Evolutionary conservation across 768 basidiomycete genomes (phyloP).

Genomic region (Pulveroboletus frians): DNA sequence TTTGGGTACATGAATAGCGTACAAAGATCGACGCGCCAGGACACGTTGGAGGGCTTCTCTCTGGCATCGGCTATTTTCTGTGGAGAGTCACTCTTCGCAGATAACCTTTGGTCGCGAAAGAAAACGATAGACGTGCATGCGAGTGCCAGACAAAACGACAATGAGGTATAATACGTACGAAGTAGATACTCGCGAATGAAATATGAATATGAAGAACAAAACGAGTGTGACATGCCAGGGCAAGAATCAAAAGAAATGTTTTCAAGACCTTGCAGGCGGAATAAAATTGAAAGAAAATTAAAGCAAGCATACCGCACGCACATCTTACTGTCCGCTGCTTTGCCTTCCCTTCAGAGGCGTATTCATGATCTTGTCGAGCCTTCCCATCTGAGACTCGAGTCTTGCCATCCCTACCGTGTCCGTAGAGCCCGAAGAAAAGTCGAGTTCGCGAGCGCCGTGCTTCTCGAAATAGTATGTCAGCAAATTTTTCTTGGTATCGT

Average conservation of each 20-base stretch:
- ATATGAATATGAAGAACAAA: constrained; percentile 11
- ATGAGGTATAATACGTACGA: constrained; percentile 7
- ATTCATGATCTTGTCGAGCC: constrained; percentile 74
- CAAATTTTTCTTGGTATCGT: constrained; percentile 89
- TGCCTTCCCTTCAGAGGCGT: constrained; percentile 49
- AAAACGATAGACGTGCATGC: constrained; percentile 6
- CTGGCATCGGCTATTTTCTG: constrained; percentile 52
- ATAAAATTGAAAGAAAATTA: background rate
- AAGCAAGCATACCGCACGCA: background rate
- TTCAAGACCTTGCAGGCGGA: background rate
- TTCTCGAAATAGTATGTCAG: constrained; percentile 88
- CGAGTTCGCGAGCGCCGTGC: constrained; percentile 61
- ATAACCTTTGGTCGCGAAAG: constrained; percentile 7
- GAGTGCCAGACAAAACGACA: constrained; percentile 1
- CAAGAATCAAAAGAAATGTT: constrained; percentile 1
- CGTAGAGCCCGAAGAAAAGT: constrained; percentile 31
- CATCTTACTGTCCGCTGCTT: constrained; percentile 4
- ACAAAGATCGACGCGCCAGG: constrained; percentile 55
- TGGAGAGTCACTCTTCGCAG: constrained; percentile 29
- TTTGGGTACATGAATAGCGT: constrained; percentile 33
- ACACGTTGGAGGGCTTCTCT: constrained; percentile 63
- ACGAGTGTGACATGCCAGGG: constrained; percentile 8
- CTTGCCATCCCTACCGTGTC: constrained; percentile 51
- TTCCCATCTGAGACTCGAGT: constrained; percentile 74
- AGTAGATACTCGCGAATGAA: constrained; percentile 6